Base-by-base conservation (phyloP, 148 eudicot genomes). In the Camellia granthamiana region DNA sequence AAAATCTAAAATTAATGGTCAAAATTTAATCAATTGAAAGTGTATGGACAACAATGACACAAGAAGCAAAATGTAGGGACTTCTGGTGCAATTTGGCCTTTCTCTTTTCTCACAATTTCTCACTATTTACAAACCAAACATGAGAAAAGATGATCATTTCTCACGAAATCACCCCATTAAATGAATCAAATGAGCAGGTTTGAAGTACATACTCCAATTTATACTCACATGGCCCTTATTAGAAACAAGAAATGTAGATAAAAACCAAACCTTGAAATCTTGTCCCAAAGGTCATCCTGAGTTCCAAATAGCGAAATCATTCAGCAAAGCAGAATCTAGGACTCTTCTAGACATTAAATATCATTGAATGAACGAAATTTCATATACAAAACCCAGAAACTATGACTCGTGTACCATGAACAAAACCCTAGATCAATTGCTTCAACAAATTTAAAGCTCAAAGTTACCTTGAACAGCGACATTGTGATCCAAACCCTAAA, bases 191-290 rank as follows among this genome's bases (percentile, higher is more conserved):
- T 8, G 9, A 58, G 23, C 38, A 75, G 13, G 64, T 8, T 16
- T 70, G 30, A 47, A n/a, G 54, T 46, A 70, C 52, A 75, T 3
- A n/a, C 21, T 30, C 56, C 41, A 46, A 14, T 15, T 46, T 16
- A 14, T 2, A 69, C n/a, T 44, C 10, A 43, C 9, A 16, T 16
- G 11, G 30, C 30, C 30, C 30, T 30, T 41, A 41, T 13, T 41
- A 74, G 15, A 16, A 15, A 11, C n/a, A 3, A 43, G 46, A 5
- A 76, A 44, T 3, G 44, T 4, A 11, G 14, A 75, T 38, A 56
- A 78, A 79, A 56, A 79, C 83, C 83, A 56, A 75, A 75, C 61
- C 76, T 68, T 68, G 15, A 43, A 21, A 42, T 63, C 69, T 7
- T 9, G 74, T 21, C 63, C 10, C 64, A 30, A 67, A 16, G 9